Evolutionary conservation across 306 rosid species (phyloP).

Genomic region (Vicia sativa): DNA sequence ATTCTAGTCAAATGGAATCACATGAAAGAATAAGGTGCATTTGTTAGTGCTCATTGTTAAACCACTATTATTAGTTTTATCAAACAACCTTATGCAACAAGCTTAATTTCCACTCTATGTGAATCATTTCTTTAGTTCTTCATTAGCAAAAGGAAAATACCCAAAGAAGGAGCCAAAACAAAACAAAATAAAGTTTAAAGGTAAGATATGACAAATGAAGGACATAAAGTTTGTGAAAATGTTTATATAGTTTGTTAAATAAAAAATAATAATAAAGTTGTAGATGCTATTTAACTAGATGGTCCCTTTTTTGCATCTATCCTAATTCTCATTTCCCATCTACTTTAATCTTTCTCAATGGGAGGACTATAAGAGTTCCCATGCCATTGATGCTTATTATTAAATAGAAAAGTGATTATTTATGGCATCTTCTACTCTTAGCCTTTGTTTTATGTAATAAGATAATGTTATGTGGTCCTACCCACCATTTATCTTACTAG

Average conservation of each 20-base stretch:
- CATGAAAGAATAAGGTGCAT: constrained; percentile 21
- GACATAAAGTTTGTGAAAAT: constrained; percentile 34
- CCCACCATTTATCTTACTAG: constrained; percentile 48
- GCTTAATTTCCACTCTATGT: constrained; percentile 40
- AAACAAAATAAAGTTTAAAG: constrained; percentile 28
- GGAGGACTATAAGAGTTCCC: constrained; percentile 35
- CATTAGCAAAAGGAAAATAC: constrained; percentile 35
- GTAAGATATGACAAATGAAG: constrained; percentile 35
- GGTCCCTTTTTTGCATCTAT: constrained; percentile 46
- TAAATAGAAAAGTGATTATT: constrained; percentile 19
- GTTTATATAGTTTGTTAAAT: background rate
- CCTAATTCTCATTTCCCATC: constrained; percentile 46
- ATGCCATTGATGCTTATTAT: constrained; percentile 30
- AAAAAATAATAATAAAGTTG: constrained; percentile 15
- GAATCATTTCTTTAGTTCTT: constrained; percentile 26
- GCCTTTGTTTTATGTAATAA: constrained; percentile 25
- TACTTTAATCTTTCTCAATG: constrained; percentile 29
- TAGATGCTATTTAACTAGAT: constrained; percentile 37
- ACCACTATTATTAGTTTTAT: constrained; percentile 17
- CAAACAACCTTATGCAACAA: constrained; percentile 36
- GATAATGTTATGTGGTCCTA: constrained; percentile 39
- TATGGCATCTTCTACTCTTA: constrained; percentile 41
- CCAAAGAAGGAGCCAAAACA: constrained; percentile 33
- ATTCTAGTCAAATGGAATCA: constrained; percentile 36
- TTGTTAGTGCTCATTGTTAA: constrained; percentile 17